Base-by-base conservation (phyloP, 495 filamentous ascomycete genomes). In the Penicillium cinerascens region DNA sequence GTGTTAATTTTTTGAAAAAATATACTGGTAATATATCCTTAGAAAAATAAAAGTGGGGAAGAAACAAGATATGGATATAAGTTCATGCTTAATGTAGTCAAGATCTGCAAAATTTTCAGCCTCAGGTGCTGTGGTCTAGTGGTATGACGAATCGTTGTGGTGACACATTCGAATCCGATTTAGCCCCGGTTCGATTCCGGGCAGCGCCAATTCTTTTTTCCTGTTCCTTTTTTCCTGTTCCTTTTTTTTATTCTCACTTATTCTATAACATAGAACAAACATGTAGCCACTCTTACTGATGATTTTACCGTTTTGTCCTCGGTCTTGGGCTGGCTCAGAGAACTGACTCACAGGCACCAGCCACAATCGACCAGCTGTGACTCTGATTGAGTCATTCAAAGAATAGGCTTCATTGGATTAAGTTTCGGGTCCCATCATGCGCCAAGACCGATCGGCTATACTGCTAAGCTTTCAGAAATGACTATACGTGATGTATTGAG, bases 121-220 rank as follows among this genome's bases (percentile, higher is more conserved):
- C 8, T 27, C 25, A 8, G 25, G 25, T 27, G 25, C 25, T 27
- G 25, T 27, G 25, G 25, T 27, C 25, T 27, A 27, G 25, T 27
- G 25, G 25, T 27, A 27, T 27, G 25, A 27, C 25, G 25, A 27
- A 27, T 27, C 25, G 25, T 27, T 27, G 25, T 27, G 25, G 25
- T 4, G 8, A 27, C 25, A 27, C 25, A 27, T 4, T 4, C 25
- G 25, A 27, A 27, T 27, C 25, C 25, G 25, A 27, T 27, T 42
- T 42, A 43, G 41, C 43, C 43, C 43, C 43, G 43, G 43, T 45
- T 45, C 43, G 43, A 45, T 45, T 45, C 43, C 43, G 43, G 43
- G 43, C 43, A 35, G 43, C 43, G 43, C 43, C 43, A 45, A 2
- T 44, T 26, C 11, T 15, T 33, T 33, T 33, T 33, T 33, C 29